Evolutionary conservation across 805 yeast species (phyloP), one percentile per base, ranked within the genome.

Genomic region (Yamadazyma insecticola): DNA sequence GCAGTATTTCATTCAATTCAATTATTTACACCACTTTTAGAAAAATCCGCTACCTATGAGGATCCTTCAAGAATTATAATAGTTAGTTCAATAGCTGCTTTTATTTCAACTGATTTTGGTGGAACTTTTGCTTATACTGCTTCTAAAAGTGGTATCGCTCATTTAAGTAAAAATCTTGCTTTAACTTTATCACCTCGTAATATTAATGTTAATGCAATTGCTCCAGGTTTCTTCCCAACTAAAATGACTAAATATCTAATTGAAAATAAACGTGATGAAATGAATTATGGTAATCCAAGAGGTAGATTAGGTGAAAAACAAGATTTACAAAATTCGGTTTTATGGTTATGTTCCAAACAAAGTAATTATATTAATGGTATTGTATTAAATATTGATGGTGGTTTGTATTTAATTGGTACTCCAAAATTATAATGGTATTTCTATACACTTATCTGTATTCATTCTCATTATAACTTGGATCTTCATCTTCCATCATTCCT

Each of bases 221-320:
- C 83, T 2, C 85, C 86, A 0, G 86, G 86, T 0, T 78, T 78
- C 48, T 75, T 79, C 63, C 80, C 80, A 13, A 70, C 79, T 16
- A 78, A 75, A 54, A 77, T 79, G 84, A 65, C 82, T 16, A 67
- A 70, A 37, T 84, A 80, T 0, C 43, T 78, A 28, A 57, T 78
- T 24, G 65, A 60, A 22, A 53, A 51, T 28, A 53, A 67, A 13
- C 70, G 68, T 6, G 70, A 67, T 16, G 29, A 44, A 4, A 57
- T 75, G 60, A 42, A 40, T 7, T 58, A 50, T 24, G 42, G 48
- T 19, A 78, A 77, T 53, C 85, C 85, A 6, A 57, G 75, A 39
- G 57, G 64, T 31, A 63, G 86, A 41, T 57, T 77, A 27, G 85
- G 86, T 2, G 56, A 40, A 32, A 64, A 69, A 35, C 63, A 65